Evolutionary conservation across 108 stramenopile genomes (phyloP), one percentile per base, ranked within the genome.

Genomic region (Fragilaria crotonensis): DNA sequence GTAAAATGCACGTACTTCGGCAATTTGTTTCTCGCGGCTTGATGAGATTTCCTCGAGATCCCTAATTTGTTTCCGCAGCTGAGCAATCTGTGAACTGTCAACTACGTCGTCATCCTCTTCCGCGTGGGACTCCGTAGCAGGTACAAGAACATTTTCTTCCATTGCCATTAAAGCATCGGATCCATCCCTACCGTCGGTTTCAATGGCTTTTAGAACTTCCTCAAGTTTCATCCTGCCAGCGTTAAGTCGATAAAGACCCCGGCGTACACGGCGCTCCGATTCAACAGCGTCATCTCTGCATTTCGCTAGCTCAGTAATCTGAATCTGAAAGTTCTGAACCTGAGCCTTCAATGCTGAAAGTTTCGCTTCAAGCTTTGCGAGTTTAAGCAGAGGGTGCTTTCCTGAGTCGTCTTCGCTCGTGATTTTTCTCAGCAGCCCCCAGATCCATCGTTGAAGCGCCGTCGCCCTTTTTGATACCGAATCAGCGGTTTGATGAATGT

Each of bases 171-270:
- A 73, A 21, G 74, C 67, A 18, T 46, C 22, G 22, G 20, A 18
- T 19, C 60, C 63, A 44, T 87, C 85, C 45, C 81, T 75, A 32
- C 85, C 78, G 7, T 70, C 70, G 52, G 57, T 70, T 44, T 78
- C 74, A 60, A 76, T 66, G 4, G 49, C 67, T 44, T 83, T 83
- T 41, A 92, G 56, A 7, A 88, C 79, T 59, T 92, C 84, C 25
- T 78, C 74, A 47, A 80, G 31, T 44, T 77, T 22, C 59, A 87
- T 61, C 17, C 85, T 63, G 14, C 79, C 75, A 52, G 80, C 62
- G 0, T 82, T 78, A n/a, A 92, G 64, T 28, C 87, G 75, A 72
- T 92, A 87, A 5, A 92, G 46, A 19, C 85, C 82, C 36, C 90
- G 76, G 32, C 90, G 60, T n/a, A 88, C 75, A 30, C 83, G 71